phyloP scores from a whole-genome alignment of 495 filamentous ascomycete species.

The Halenospora varia region DNA sequence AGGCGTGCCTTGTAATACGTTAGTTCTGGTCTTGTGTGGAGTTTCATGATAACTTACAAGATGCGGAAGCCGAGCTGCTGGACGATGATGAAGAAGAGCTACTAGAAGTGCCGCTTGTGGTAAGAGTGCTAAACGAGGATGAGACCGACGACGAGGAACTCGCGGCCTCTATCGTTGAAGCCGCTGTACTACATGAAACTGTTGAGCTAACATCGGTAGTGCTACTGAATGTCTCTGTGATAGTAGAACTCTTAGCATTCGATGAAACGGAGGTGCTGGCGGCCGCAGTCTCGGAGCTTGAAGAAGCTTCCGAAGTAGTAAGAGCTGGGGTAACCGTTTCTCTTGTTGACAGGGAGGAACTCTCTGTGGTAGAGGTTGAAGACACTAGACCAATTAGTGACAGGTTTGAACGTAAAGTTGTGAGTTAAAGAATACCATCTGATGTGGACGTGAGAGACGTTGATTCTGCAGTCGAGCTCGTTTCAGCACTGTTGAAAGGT shows the following conservation, averaged over 20 bases:
- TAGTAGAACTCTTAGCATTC: no score
- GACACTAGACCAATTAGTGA: no score
- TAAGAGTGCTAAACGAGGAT: background rate
- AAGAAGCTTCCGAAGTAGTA: no score
- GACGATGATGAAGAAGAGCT: background rate
- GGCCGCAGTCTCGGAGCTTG: background rate
- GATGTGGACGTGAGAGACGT: no score
- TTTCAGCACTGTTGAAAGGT: background rate
- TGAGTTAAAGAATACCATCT: no score
- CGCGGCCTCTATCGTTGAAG: background rate
- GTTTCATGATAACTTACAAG: background rate
- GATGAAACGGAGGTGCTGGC: background rate
- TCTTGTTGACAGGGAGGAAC: no score
- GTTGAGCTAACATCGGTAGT: background rate
- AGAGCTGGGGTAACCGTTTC: no score
- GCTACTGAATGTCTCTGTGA: no score
- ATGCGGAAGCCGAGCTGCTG: background rate
- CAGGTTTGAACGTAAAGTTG: no score
- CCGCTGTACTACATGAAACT: background rate
- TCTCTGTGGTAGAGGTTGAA: no score
- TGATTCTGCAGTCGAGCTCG: no score
- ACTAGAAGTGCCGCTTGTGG: background rate
- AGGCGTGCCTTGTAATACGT: background rate
- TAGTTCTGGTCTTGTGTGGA: background rate
- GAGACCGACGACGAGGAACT: background rate